These are phyloP conservation scores for Kwoniella europaea DNA, from an alignment of 768 basidiomycete genomes.

Conservation along the genomic window DNA sequence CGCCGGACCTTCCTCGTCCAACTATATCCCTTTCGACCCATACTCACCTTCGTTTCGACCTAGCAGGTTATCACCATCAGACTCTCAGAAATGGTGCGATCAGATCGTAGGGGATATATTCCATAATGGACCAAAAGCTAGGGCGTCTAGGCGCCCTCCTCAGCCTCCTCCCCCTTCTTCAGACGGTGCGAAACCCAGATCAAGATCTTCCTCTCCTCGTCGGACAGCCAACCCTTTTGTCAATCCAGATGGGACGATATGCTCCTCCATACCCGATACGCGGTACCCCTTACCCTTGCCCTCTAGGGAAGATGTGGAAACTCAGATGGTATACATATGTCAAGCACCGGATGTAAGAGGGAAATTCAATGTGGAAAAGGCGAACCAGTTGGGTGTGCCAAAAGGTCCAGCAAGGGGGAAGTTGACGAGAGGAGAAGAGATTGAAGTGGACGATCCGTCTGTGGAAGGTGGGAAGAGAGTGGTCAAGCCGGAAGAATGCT, in stretches of 20 bases:
- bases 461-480: conserved; percentile 38
- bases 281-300: conserved; percentile 34
- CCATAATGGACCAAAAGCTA: conserved; percentile 25
- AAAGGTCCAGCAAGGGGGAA: conserved; percentile 66
- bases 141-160: conserved; percentile 14
- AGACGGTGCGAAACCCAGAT: not conserved
- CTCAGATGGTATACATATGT: conserved; percentile 54
- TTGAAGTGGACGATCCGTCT: conserved; percentile 60
- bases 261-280: conserved; percentile 21
- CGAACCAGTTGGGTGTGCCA: conserved; percentile 69
- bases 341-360: conserved; percentile 63
- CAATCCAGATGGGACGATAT: conserved; percentile 18
- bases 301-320: conserved; percentile 28
- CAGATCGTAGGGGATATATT: conserved; percentile 57
- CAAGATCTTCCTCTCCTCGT: conserved; percentile 3
- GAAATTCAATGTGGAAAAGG: conserved; percentile 75
- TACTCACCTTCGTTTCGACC: conserved; percentile 22
- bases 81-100: conserved; percentile 41
- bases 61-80: conserved; percentile 17
- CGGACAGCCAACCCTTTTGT: conserved; percentile 19
- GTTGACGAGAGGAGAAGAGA: conserved; percentile 69
- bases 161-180: conserved; percentile 2
- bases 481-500: conserved; percentile 53
- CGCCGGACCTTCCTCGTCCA: conserved; percentile 1
- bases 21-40: conserved; percentile 14